A percentile compares a stretch with the other conserved stretches of the same genome.
phyloP scores from a whole-genome alignment of 192 early-diverging fungal genomes.

The Fimicolochytrium jonesii region DNA sequence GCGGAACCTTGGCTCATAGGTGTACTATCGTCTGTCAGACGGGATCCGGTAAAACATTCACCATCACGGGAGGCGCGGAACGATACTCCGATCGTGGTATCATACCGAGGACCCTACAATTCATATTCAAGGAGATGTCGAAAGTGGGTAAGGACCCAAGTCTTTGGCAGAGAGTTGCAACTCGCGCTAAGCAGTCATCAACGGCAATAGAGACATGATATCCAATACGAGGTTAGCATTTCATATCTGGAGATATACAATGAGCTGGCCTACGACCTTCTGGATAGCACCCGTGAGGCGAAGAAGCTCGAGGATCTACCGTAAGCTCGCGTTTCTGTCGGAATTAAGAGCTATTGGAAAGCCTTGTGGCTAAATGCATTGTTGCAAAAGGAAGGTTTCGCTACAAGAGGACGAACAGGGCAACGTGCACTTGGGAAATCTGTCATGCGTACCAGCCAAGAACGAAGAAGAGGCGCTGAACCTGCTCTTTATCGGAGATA shows the following conservation, averaged over 20 bases:
- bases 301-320: conserved; percentile 62
- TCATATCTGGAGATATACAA: conserved; percentile 67
- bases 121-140: conserved; percentile 51
- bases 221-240: conserved; percentile 42
- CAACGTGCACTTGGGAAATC: conserved; percentile 52
- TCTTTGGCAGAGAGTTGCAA: no score
- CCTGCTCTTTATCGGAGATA: conserved; percentile 60
- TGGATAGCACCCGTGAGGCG: conserved; percentile 52
- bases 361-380: neutral
- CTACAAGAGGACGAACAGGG: conserved; percentile 48
- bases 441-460: conserved; percentile 36
- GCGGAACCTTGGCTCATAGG: no score
- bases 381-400: conserved; percentile 42
- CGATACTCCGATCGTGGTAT: conserved; percentile 56
- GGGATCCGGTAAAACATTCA: conserved; percentile 66
- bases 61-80: conserved; percentile 62
- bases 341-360: neutral
- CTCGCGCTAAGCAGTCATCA: no score
- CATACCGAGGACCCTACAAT: conserved; percentile 57
- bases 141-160: no score
- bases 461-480: conserved; percentile 59
- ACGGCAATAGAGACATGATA: conserved; percentile 7
- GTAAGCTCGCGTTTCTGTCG: conserved; percentile 21
- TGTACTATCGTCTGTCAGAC: no score
- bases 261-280: conserved; percentile 55